These are phyloP conservation scores for Pestalotiopsis sp. DNA, from an alignment of 2,329 filamentous ascomycete species.

Conservation along the genomic window DNA sequence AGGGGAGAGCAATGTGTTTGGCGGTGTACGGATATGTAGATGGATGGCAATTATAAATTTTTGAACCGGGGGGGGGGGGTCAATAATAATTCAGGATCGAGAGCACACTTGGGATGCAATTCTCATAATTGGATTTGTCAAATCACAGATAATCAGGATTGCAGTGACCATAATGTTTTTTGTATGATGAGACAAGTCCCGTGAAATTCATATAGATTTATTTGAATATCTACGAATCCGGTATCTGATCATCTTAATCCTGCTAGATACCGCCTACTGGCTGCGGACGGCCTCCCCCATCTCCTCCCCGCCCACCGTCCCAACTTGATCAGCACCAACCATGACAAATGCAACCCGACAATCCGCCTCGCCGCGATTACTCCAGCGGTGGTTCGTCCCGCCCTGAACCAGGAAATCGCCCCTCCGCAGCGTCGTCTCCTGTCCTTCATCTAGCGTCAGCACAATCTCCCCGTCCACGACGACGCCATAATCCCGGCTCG, in stretches of 20 bases:
- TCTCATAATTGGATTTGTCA: too few species aligned
- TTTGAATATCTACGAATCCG: background rate
- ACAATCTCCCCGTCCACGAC: conserved; percentile 43
- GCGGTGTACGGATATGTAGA: background rate
- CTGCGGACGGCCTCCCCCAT: too few species aligned
- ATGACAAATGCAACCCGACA: conserved; percentile 43
- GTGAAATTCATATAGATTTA: background rate
- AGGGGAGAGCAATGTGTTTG: too few species aligned
- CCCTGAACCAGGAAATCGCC: conserved; percentile 45
- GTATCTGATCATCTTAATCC: background rate
- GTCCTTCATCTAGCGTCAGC: conserved; percentile 42
- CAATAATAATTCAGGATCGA: background rate
- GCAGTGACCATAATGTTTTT: too few species aligned
- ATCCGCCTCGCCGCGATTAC: conserved; percentile 38
- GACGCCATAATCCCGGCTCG: conserved; percentile 42
- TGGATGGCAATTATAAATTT: background rate
- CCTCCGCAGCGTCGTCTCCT: conserved; percentile 37
- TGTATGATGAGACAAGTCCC: background rate
- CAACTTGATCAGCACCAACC: conserved; percentile 41
- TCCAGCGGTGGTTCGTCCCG: conserved; percentile 53
- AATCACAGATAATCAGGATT: too few species aligned
- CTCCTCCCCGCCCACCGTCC: too few species aligned
- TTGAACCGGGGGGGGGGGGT: background rate
- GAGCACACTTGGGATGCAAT: too few species aligned
- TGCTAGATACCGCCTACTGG: background rate